Conservation (phyloP, 2,329 filamentous ascomycete species). For the Aspergillus sp. region DNA sequence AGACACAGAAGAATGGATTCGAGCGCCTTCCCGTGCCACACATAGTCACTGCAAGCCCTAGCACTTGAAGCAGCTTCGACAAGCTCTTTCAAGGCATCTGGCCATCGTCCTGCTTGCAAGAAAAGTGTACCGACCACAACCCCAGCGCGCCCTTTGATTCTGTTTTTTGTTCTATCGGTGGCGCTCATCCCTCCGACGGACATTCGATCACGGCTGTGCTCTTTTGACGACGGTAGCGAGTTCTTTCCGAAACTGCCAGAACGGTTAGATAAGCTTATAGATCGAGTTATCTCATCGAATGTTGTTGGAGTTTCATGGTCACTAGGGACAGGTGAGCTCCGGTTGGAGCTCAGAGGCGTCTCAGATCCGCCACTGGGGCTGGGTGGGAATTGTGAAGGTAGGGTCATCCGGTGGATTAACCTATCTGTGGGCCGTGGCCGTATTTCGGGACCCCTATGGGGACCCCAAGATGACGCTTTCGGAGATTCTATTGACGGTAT, state of each 20-base stretch:
- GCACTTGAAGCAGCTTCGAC: conserved; percentile 70
- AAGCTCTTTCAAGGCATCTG: conserved; percentile 75
- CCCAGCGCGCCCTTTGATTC: conserved; percentile 68
- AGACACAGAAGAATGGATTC: conserved; percentile 80
- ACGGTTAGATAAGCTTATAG: conserved; percentile 32
- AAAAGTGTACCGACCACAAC: conserved; percentile 79
- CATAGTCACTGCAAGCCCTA: conserved; percentile 73
- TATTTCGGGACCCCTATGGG: conserved; percentile 44
- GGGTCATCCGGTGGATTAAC: conserved; percentile 65
- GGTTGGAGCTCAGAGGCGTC: conserved; percentile 32
- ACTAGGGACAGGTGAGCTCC: conserved; percentile 27
- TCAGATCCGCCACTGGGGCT: conserved; percentile 29
- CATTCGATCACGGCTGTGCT: conserved; percentile 52
- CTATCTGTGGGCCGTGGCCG: conserved; percentile 46
- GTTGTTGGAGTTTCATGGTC: conserved; percentile 44
- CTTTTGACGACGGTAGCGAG: conserved; percentile 41
- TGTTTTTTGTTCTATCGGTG: conserved; percentile 69
- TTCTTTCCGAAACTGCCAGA: conserved; percentile 31
- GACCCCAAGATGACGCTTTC: conserved; percentile 40
- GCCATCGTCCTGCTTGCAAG: conserved; percentile 82
- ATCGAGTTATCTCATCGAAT: conserved; percentile 45
- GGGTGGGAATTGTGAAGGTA: conserved; percentile 55
- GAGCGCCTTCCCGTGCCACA: conserved; percentile 96
- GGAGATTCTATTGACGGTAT: conserved; percentile 72
- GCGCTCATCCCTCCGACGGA: conserved; percentile 63